phyloP scores from a whole-genome alignment of 1,284 basidiomycete species.

The Trichosporon asahii region DNA sequence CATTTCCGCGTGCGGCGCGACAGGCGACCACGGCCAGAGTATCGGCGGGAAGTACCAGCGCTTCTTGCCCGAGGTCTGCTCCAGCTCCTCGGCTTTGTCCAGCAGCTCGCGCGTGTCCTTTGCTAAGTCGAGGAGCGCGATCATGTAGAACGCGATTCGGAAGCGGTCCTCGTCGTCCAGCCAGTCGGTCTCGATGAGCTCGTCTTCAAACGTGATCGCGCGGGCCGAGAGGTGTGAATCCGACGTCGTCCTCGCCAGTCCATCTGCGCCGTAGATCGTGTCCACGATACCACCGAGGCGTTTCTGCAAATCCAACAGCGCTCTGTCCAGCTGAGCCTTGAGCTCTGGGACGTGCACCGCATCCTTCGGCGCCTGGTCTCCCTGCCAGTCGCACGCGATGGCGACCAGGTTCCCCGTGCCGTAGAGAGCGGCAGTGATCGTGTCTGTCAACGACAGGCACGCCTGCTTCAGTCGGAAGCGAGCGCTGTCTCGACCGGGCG shows the following conservation, averaged over 20 bases:
- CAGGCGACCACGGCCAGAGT: conserved; percentile 23
- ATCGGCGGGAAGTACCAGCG: conserved; percentile 23
- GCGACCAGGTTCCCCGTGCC: conserved; percentile 8
- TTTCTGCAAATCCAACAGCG: conserved; percentile 16
- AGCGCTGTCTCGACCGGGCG: not conserved
- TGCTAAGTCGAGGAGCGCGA: conserved; percentile 42
- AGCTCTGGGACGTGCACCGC: not conserved
- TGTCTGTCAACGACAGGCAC: conserved; percentile 15
- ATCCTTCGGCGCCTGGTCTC: not conserved
- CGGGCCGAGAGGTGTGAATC: not conserved
- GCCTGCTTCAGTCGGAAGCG: not conserved
- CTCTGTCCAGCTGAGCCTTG: not conserved
- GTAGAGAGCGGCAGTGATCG: conserved; percentile 15
- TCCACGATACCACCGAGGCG: conserved; percentile 25
- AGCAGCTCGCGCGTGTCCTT: conserved; percentile 34
- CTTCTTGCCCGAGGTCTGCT: conserved; percentile 7
- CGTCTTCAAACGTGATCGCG: conserved; percentile 23
- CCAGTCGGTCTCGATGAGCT: conserved; percentile 23
- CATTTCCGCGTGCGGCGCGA: conserved; percentile 9
- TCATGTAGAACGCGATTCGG: conserved; percentile 48
- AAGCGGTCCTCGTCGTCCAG: conserved; percentile 42
- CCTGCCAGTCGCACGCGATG: conserved; percentile 21
- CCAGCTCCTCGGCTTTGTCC: conserved; percentile 16
- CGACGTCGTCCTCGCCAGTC: not conserved
- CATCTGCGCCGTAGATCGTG: not conserved